Evolutionary conservation across 371 early-diverging fungal species (phyloP).

Genomic region (Mucor plumbeus): DNA sequence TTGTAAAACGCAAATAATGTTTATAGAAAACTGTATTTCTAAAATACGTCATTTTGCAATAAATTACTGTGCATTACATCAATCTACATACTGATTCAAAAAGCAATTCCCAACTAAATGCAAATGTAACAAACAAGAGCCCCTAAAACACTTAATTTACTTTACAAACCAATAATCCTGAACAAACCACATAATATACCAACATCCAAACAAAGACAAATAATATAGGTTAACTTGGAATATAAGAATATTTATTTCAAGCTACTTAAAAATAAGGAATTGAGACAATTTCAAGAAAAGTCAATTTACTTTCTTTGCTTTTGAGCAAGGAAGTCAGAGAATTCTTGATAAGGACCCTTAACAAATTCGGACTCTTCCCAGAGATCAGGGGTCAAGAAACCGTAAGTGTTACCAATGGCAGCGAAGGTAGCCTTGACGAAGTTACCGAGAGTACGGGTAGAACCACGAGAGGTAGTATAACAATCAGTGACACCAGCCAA

Average conservation of each 20-base stretch:
- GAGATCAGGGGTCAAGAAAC: slow-evolving; percentile 97
- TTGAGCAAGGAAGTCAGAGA: slow-evolving; percentile 88
- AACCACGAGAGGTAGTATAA: slow-evolving; percentile 97
- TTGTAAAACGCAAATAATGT: too few species aligned
- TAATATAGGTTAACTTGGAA: not conserved
- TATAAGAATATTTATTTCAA: not conserved
- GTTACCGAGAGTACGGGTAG: slow-evolving; percentile 94
- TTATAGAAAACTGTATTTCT: too few species aligned
- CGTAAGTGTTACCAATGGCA: slow-evolving; percentile 98
- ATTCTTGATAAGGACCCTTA: slow-evolving; percentile 94
- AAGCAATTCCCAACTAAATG: not conserved
- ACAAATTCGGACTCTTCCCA: slow-evolving; percentile 92
- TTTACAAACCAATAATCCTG: not conserved
- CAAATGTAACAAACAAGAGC: not conserved
- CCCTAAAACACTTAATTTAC: not conserved
- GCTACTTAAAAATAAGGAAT: not conserved
- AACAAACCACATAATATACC: not conserved
- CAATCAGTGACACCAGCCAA: slow-evolving; percentile 99
- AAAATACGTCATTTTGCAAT: too few species aligned
- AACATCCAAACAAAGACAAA: not conserved
- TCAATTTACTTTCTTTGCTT: slow-evolving; percentile 57
- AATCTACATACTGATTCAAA: too few species aligned
- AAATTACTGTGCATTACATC: too few species aligned
- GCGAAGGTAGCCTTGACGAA: slow-evolving; percentile 99
- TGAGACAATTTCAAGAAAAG: not conserved